Base-by-base conservation (phyloP, 306 rosid species). In the Vicia faba region DNA sequence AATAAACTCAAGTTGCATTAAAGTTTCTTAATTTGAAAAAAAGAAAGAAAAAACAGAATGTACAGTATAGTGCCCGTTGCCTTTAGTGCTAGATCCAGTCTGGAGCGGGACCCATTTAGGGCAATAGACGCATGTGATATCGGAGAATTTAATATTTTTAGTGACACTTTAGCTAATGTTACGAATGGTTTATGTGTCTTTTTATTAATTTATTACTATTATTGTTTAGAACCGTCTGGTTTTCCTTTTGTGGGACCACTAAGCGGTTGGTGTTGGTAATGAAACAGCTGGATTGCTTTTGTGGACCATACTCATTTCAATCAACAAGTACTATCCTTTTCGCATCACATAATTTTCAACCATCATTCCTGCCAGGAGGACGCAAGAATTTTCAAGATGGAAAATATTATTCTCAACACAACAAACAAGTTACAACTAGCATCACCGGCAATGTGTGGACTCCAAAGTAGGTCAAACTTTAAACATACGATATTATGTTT, bases 281-380 rank as follows among this genome's bases (percentile, higher is more conserved):
- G 28, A 40, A 31, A 74, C 89, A 87, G 87, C 88, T 86, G 87
- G 84, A 78, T 73, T 50, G 20, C 1, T 18, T n/a, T 23, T 14
- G 75, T 75, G 64, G 82, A 83, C n/a, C 18, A 13, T 2, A 13
- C 16, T 4, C 29, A 14, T 33, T 72, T 45, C 26, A 70, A 58
- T 31, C 5, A 44, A 8, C 95, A 75, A 80, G 26, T 76, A n/a
- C n/a, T n/a, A 5, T 51, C 1, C 3, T 43, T 11, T 13, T 53
- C 78, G 79, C 89, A 80, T 83, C 73, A 15, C 38, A 50, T 29
- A 16, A 45, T 23, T 7, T 12, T 50, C 29, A 26, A 20, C 78
- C 72, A 80, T 76, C 10, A 75, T 81, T 66, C 50, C 29, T 55
- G 18, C 38, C 7, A 51, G 31, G n/a, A 31, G 31, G 19, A 31